These are phyloP conservation scores for Oropetium thomaeum DNA, from an alignment of 176 grass and related monocot genomes.

Conservation along the genomic window DNA sequence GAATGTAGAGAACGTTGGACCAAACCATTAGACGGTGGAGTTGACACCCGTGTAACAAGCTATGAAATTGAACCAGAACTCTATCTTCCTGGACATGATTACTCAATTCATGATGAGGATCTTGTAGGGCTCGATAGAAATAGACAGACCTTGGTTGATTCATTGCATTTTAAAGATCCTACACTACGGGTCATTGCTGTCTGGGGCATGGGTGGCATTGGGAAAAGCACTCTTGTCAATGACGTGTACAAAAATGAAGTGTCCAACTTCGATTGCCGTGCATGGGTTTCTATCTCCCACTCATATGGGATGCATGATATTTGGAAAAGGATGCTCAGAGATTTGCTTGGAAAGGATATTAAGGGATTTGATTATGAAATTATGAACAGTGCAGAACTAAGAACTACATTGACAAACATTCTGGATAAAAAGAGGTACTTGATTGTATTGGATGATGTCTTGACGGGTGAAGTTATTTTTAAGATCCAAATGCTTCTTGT, in stretches of 20 bases:
- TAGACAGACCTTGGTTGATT: constrained; percentile 1
- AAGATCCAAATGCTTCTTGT: background rate
- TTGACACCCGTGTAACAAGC: no score
- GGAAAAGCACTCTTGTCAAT: constrained; percentile 33
- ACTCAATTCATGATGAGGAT: constrained; percentile 1
- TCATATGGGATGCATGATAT: background rate
- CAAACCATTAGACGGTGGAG: no score
- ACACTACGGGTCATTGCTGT: constrained; percentile 8
- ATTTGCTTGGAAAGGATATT: background rate
- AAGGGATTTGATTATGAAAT: background rate
- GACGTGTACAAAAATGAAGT: constrained; percentile 26
- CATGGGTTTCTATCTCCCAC: constrained; percentile 39
- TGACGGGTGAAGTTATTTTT: background rate
- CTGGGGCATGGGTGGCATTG: constrained; percentile 40
- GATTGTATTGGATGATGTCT: constrained; percentile 43
- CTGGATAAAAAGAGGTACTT: background rate
- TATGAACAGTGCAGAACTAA: background rate
- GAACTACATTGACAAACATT: background rate
- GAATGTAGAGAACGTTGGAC: constrained; percentile 1
- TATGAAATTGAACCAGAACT: background rate
- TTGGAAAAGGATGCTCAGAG: constrained; percentile 14
- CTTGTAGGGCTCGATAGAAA: constrained; percentile 23
- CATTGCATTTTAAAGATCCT: background rate
- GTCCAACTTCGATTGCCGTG: constrained; percentile 10
- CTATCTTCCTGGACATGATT: background rate